Evolutionary conservation across 495 filamentous ascomycete genomes (phyloP).

Genomic region (Neurospora sp.): DNA sequence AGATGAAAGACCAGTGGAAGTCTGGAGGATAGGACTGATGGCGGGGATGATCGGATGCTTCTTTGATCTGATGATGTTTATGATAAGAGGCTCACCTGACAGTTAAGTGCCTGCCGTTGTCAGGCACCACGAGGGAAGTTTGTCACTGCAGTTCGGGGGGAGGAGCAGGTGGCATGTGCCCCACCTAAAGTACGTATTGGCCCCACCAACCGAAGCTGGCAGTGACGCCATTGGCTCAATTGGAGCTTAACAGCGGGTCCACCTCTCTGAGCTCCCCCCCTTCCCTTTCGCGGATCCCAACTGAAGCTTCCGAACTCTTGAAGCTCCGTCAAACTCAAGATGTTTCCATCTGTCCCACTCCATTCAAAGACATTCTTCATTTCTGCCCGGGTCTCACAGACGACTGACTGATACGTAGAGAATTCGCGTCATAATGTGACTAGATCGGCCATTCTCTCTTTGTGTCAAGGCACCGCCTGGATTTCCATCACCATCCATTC

Average conservation of each 20-base stretch:
- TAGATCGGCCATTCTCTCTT: neutral
- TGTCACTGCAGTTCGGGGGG: neutral
- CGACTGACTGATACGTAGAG: neutral
- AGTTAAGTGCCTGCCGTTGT: neutral
- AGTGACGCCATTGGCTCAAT: neutral
- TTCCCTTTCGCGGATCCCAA: neutral
- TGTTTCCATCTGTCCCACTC: neutral
- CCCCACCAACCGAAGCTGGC: neutral
- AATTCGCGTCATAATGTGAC: neutral
- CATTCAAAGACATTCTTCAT: neutral
- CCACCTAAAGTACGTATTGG: neutral
- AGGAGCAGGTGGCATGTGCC: neutral
- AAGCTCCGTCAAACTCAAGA: neutral
- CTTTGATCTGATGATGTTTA: neutral
- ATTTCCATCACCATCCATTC: neutral
- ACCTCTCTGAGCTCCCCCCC: neutral
- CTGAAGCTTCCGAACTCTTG: neutral
- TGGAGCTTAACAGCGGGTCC: neutral
- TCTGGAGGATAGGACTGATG: neutral
- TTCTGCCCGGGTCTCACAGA: neutral
- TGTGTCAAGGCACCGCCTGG: neutral
- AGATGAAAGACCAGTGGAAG: neutral
- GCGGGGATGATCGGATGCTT: neutral
- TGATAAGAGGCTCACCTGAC: neutral
- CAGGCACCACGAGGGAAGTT: neutral